phyloP scores from a whole-genome alignment of 768 basidiomycete genomes.

The Fomitopsis serialis region DNA sequence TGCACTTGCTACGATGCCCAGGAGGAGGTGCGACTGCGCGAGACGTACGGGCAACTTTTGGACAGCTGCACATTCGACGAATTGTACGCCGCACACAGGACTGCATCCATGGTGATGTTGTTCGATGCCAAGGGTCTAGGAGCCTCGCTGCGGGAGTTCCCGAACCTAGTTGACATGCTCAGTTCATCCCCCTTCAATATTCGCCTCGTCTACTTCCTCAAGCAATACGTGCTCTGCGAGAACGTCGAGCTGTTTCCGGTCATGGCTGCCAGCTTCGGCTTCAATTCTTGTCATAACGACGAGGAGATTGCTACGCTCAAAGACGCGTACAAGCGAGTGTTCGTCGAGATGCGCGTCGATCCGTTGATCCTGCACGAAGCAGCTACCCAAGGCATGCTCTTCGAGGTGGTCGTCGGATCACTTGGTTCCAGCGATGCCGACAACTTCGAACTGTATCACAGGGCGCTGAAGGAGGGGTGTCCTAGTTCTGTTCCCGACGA shows the following conservation, averaged over 20 bases:
- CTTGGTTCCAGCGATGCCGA: constrained; percentile 17
- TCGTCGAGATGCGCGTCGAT: constrained; percentile 18
- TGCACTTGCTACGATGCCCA: constrained; percentile 1
- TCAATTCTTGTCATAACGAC: constrained; percentile 25
- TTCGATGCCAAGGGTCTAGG: constrained; percentile 19
- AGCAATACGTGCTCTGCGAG: constrained; percentile 22
- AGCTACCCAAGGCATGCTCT: constrained; percentile 26
- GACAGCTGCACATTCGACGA: constrained; percentile 30
- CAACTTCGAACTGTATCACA: constrained; percentile 11
- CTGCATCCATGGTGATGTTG: constrained; percentile 20
- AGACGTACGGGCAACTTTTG: constrained; percentile 21
- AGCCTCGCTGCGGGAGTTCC: not conserved
- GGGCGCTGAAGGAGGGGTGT: constrained; percentile 29
- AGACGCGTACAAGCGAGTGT: constrained; percentile 28
- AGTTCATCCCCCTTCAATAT: constrained; percentile 5
- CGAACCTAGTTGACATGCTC: constrained; percentile 19
- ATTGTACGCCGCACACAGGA: constrained; percentile 25
- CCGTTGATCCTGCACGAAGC: constrained; percentile 33
- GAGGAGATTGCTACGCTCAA: constrained; percentile 24
- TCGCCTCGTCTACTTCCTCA: constrained; percentile 34
- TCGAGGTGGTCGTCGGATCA: constrained; percentile 19
- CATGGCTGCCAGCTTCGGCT: constrained; percentile 29
- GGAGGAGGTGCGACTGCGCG: not conserved
- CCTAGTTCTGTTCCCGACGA: not conserved
- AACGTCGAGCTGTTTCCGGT: constrained; percentile 5